Evolutionary conservation across 2,329 filamentous ascomycete species (phyloP), one percentile per base, ranked within the genome.

Genomic region (Biscogniauxia marginata): DNA sequence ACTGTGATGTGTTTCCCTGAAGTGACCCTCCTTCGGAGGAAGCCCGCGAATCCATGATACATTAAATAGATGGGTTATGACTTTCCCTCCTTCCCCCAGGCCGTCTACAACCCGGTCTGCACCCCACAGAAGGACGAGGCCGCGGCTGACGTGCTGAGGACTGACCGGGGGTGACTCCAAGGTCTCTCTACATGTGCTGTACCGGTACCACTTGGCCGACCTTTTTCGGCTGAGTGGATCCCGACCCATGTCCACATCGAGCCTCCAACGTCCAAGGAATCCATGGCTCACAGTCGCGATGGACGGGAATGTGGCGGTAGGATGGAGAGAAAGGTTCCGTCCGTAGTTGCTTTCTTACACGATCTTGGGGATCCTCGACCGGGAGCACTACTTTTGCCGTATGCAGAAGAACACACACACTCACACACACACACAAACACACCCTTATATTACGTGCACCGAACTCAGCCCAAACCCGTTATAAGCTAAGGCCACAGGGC

Each of bases 121-220:
- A 65, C 63, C 64, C 64, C 63, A 64, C 64, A 66, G 45, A 52
- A 58, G 60, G 56, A 56, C 51, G 55, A 55, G 57, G 51, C 61
- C 59, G 61, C 62, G 61, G 61, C 63, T 65, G 63, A 63, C 53
- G 53, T 55, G 49, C 61, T 59, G 54, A 39, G 52, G 48, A 18
- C 52, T 57, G 54, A 49, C 58, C 56, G 58, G 59, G n/a, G 52
- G 53, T 52, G 43, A 56, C 53, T 52, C 54, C 53, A 55, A 57
- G 57, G 54, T 61, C 49, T 52, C 54, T 30, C 19, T 50, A 30
- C 25, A 50, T 44, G 34, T 39, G 24, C 25, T 22, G 52, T 57
- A 49, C 57, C 57, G 55, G 50, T 44, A 46, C 39, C 16, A 45
- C 9, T 43, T 50, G 48, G 44, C 44, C 20, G 20, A n/a, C 34